Conservation (phyloP, 768 basidiomycete genomes). For the Leucocoprinus birnbaumii region DNA sequence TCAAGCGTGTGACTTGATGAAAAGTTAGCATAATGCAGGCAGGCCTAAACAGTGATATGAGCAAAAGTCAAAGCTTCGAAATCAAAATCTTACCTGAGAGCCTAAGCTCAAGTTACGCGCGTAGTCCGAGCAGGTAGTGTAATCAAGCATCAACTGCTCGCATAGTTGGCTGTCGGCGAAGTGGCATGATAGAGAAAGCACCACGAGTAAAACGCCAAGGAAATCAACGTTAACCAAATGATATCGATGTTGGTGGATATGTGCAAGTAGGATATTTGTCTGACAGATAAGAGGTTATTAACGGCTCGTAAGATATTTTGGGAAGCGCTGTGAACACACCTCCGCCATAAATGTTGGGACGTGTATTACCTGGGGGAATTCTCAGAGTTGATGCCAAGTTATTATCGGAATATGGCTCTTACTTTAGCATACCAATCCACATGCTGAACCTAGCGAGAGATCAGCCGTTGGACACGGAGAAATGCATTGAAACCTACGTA, state of each 20-base stretch:
- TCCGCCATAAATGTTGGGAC: slow-evolving; percentile 20
- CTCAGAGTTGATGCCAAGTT: not conserved
- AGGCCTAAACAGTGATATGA: slow-evolving; percentile 14
- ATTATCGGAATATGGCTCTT: not conserved
- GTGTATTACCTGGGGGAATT: slow-evolving; percentile 18
- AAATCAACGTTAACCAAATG: slow-evolving; percentile 14
- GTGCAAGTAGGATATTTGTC: slow-evolving; percentile 5
- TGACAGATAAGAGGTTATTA: not conserved
- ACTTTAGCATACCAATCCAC: slow-evolving; percentile 14
- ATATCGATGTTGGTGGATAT: slow-evolving; percentile 2
- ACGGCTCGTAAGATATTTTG: not conserved
- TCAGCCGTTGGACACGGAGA: slow-evolving; percentile 5
- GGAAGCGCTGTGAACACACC: slow-evolving; percentile 6
- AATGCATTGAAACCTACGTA: slow-evolving; percentile 14
- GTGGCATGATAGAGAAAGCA: slow-evolving; percentile 21
- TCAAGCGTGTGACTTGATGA: slow-evolving; percentile 21
- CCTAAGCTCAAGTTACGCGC: slow-evolving; percentile 21
- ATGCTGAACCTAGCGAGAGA: not conserved
- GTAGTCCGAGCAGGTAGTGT: slow-evolving; percentile 14
- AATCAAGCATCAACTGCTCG: slow-evolving; percentile 17
- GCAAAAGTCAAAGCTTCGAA: not conserved
- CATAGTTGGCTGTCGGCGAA: slow-evolving; percentile 19
- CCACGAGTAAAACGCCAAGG: slow-evolving; percentile 21
- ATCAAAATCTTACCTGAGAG: slow-evolving; percentile 17
- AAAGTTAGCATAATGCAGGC: slow-evolving; percentile 22